These are phyloP conservation scores for Tetrapisispora taiwanensis DNA, from an alignment of 805 yeast species.

Conservation along the genomic window DNA sequence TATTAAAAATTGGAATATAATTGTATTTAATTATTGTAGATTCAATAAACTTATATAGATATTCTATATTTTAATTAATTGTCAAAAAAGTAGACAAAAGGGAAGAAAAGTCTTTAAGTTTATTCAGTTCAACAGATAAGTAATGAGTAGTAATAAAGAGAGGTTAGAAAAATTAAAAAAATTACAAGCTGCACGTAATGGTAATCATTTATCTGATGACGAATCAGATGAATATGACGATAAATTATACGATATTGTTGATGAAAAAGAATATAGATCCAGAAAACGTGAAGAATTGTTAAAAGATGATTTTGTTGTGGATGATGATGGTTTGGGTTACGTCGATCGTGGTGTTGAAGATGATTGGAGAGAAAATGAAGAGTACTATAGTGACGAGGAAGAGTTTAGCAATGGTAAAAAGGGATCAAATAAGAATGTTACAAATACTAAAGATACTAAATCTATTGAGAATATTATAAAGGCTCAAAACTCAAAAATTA, in stretches of 20 bases:
- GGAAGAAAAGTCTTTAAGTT: too few relatives aligned
- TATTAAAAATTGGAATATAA: too few relatives aligned
- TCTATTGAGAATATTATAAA: constrained; percentile 38
- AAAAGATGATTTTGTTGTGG: constrained; percentile 89
- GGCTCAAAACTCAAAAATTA: constrained; percentile 40
- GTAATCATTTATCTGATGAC: constrained; percentile 11
- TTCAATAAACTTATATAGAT: too few relatives aligned
- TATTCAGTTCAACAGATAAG: too few relatives aligned
- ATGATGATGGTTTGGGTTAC: constrained; percentile 88
- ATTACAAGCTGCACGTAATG: constrained; percentile 48
- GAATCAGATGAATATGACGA: constrained; percentile 34
- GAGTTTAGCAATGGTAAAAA: constrained; percentile 15
- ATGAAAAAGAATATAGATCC: constrained; percentile 65
- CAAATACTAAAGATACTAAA: constrained; percentile 5
- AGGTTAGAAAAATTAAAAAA: constrained; percentile 45
- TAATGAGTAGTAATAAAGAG: constrained; percentile 31
- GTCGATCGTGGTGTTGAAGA: constrained; percentile 90
- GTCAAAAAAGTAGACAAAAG: too few relatives aligned
- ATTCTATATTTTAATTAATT: too few relatives aligned
- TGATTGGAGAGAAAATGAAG: constrained; percentile 41
- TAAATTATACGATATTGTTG: constrained; percentile 74
- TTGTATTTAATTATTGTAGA: too few relatives aligned
- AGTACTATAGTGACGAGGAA: constrained; percentile 49
- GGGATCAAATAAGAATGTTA: constrained; percentile 17
- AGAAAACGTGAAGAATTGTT: constrained; percentile 71